phyloP scores from a whole-genome alignment of 148 eudicot species.

The Agrostemma githago region DNA sequence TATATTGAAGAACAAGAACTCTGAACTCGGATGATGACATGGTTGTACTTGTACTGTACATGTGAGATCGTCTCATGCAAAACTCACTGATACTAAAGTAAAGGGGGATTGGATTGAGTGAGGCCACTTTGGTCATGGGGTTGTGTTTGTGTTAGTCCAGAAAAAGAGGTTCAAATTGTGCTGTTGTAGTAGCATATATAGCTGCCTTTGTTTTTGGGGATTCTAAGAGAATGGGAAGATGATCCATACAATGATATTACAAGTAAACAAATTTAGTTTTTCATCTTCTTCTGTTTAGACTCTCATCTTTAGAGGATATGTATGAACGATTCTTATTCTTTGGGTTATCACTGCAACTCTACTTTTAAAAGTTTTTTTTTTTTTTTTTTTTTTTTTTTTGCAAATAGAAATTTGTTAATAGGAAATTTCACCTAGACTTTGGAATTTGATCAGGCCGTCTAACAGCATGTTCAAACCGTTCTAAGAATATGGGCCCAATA shows the following conservation, averaged over 20 bases:
- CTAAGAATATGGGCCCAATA: too few species aligned
- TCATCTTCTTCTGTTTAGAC: background rate
- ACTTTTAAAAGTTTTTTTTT: too few species aligned
- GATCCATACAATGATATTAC: background rate
- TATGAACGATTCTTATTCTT: too few species aligned
- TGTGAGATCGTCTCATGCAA: background rate
- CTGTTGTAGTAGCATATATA: too few species aligned
- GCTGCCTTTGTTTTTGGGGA: background rate
- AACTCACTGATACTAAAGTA: background rate
- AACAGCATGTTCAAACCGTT: too few species aligned
- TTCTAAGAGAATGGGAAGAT: background rate
- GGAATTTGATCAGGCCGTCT: too few species aligned
- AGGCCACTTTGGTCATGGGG: background rate
- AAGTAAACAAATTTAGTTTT: background rate
- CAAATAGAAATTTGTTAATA: too few species aligned
- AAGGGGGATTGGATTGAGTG: background rate
- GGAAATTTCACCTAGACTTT: too few species aligned
- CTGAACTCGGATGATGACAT: background rate
- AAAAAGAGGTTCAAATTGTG: background rate
- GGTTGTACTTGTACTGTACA: background rate
- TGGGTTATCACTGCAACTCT: too few species aligned
- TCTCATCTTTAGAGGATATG: too few species aligned
- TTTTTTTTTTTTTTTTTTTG: too few species aligned
- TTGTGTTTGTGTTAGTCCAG: background rate
- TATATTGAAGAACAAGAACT: background rate